Evolutionary conservation across 1,284 basidiomycete species (phyloP).

Genomic region (Butyriboletus pseudospeciosus): DNA sequence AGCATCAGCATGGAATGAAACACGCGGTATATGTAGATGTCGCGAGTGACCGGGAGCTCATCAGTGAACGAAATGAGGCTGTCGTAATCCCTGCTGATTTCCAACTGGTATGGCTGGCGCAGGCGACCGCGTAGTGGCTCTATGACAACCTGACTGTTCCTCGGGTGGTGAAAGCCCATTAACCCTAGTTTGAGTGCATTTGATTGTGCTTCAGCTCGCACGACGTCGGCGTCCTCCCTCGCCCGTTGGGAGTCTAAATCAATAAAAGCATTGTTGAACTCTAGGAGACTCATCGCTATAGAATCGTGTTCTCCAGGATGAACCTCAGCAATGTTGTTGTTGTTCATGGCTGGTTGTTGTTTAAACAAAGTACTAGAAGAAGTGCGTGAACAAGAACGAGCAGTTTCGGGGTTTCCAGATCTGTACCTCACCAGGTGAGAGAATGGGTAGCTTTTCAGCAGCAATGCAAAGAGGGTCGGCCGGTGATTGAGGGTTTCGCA

Average conservation of each 20-base stretch:
- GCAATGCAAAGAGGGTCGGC: too few relatives aligned
- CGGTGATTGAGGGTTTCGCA: too few relatives aligned
- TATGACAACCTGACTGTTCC: neutral
- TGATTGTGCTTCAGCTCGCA: neutral
- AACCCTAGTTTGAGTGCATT: neutral
- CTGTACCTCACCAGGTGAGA: too few relatives aligned
- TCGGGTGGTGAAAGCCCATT: neutral
- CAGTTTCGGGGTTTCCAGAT: too few relatives aligned
- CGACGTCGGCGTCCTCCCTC: too few relatives aligned
- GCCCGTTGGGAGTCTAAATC: neutral
- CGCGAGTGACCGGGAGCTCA: neutral
- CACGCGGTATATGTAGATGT: slow-evolving; percentile 1
- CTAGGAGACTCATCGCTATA: neutral
- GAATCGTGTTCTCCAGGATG: too few relatives aligned
- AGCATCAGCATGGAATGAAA: slow-evolving; percentile 2
- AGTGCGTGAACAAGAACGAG: too few relatives aligned
- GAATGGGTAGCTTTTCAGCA: too few relatives aligned
- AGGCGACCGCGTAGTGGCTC: neutral
- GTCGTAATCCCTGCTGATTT: slow-evolving; percentile 4
- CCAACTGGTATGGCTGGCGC: neutral
- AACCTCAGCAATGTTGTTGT: too few relatives aligned
- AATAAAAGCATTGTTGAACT: slow-evolving; percentile 1
- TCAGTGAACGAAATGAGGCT: slow-evolving; percentile 8
- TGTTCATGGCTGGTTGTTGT: too few relatives aligned
- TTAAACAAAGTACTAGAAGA: too few relatives aligned